Percentiles rank a stretch among this genome's conserved stretches.
Conservation (phyloP, 352 stramenopile genomes). For the Pythium rhizo-oryzae region DNA sequence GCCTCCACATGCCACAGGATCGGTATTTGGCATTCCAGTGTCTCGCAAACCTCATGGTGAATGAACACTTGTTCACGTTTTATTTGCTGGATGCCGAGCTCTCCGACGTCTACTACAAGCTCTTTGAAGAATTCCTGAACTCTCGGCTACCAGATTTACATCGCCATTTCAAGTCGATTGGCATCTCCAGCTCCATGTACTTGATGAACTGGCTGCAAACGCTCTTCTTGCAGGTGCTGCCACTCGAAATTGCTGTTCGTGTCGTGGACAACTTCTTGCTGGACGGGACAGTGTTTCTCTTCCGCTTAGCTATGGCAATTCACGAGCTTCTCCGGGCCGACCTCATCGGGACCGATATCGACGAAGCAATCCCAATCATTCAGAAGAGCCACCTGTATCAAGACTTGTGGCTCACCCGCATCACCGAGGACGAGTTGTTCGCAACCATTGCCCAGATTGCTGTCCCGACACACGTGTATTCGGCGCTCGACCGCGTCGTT, state of each 20-base stretch:
- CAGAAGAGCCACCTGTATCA: constrained; percentile 73
- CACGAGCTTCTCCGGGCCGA: constrained; percentile 63
- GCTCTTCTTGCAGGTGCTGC: constrained; percentile 82
- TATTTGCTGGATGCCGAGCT: constrained; percentile 84
- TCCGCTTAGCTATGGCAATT: constrained; percentile 82
- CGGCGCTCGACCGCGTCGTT: constrained; percentile 71
- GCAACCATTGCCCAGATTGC: constrained; percentile 57
- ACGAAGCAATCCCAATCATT: constrained; percentile 73
- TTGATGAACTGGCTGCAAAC: constrained; percentile 91
- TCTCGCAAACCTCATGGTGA: constrained; percentile 86
- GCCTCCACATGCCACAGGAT: constrained; percentile 85
- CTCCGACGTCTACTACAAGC: constrained; percentile 77
- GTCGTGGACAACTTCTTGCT: constrained; percentile 88
- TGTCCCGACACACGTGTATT: constrained; percentile 70
- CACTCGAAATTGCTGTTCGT: constrained; percentile 69
- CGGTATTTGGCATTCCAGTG: constrained; percentile 85
- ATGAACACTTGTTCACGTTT: constrained; percentile 90
- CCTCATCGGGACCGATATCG: constrained; percentile 66
- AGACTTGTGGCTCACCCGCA: constrained; percentile 49
- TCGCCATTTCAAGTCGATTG: constrained; percentile 56
- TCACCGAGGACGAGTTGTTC: constrained; percentile 80
- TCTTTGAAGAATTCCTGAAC: constrained; percentile 76
- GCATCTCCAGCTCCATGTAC: constrained; percentile 79
- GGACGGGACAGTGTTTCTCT: constrained; percentile 85
- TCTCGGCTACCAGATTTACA: constrained; percentile 52